These are phyloP conservation scores for Pichia sp. DNA, from an alignment of 1,139 yeast species.

Conservation along the genomic window DNA sequence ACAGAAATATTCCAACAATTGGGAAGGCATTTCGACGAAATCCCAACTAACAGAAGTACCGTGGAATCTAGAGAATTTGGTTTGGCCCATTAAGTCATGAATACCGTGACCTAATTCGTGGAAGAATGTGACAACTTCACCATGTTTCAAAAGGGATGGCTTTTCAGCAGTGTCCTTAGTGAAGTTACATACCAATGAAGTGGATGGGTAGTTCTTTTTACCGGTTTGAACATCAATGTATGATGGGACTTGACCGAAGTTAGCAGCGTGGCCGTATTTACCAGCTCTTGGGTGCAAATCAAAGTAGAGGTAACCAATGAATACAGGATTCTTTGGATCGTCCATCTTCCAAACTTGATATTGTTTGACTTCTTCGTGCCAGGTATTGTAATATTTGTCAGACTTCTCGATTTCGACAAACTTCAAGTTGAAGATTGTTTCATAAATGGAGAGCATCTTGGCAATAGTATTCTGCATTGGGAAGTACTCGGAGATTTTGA, in stretches of 20 bases:
- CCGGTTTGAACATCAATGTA: constrained; percentile 39
- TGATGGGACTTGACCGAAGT: constrained; percentile 65
- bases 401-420: constrained; percentile 44
- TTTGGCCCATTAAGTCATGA: constrained; percentile 65
- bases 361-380: constrained; percentile 79
- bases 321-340: constrained; percentile 39
- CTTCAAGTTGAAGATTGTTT: constrained; percentile 57
- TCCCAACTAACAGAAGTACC: constrained; percentile 77
- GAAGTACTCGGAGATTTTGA: constrained; percentile 68
- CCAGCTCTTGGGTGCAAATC: constrained; percentile 84
- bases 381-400: constrained; percentile 31
- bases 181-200: constrained; percentile 80
- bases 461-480: constrained; percentile 62
- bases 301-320: constrained; percentile 72
- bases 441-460: constrained; percentile 66
- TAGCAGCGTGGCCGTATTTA: constrained; percentile 84
- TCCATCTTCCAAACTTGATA: constrained; percentile 66
- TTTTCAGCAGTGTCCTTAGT: constrained; percentile 65
- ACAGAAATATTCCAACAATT: constrained; percentile 84
- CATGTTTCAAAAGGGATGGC: constrained; percentile 72
- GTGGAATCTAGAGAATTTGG: constrained; percentile 59
- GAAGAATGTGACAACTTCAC: constrained; percentile 77
- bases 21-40: constrained; percentile 87
- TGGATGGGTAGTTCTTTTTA: constrained; percentile 55
- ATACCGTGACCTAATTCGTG: constrained; percentile 90